Evolutionary conservation across 1,139 yeast species (phyloP), one percentile per base, ranked within the genome.

Genomic region (Kodamaea sp.): DNA sequence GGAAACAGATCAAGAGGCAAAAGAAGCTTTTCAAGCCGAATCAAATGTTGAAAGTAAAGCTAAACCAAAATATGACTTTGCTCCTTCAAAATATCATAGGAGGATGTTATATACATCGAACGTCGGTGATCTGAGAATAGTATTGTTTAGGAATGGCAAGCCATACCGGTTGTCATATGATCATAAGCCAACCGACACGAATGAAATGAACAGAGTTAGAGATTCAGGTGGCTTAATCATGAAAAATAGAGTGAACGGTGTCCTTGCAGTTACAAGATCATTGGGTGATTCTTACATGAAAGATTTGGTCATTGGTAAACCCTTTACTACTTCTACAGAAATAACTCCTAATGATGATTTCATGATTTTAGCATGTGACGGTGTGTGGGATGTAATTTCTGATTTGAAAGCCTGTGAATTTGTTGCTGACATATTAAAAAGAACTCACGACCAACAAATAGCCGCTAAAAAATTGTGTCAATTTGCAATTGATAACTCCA

Each of bases 211-310:
- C 48, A 73, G 98, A 46, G 83, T 92, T 12, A 75, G 79, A 40
- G 75, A 80, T 37, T 72, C 78, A 5, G 98, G 98, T 2, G 98
- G 98, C 0, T 65, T 92, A 28, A 79, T 92, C 42, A 77, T 94
- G 76, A 88, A 88, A 53, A 85, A 88, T 50, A 75, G 99, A 49
- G 98, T 92, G 29, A 92, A 90, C 58, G 98, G 98, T 5, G 90
- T 94, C 57, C 71, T 94, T 40, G 97, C 98, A 0, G 96, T 92
- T 11, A 88, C 97, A 2, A 70, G 99, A 45, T 84, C 97, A 2
- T 70, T 92, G 31, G 99, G 98, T n/a, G 98, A 92, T 60, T 75
- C 84, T 12, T 90, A 88, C 61, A 84, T 92, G 81, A 95, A 94
- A 59, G 86, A 82, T 40, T 70, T 87, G 44, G 97, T 92, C 15